Evolutionary conservation across 1,139 yeast genomes (phyloP).

Genomic region (Eremothecium gossypii): DNA sequence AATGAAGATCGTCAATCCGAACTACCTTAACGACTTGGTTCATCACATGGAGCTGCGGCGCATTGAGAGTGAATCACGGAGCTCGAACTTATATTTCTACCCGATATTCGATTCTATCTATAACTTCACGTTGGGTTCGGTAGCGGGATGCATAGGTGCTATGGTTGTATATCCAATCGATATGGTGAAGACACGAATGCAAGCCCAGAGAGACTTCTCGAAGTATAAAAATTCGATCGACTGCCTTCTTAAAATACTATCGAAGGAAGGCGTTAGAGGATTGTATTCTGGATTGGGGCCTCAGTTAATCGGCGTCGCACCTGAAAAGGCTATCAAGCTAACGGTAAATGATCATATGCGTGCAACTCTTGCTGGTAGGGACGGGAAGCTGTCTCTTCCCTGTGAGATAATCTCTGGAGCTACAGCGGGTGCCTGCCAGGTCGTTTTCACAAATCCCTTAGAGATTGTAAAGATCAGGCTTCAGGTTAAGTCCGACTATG

Average conservation of each 20-base stretch:
- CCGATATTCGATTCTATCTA: conserved; percentile 75
- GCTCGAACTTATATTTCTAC: conserved; percentile 33
- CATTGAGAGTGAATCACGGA: conserved; percentile 23
- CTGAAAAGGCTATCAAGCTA: conserved; percentile 94
- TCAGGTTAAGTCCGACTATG: conserved; percentile 80
- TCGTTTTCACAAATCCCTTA: conserved; percentile 87
- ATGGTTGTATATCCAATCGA: conserved; percentile 97
- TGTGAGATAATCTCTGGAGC: conserved; percentile 79
- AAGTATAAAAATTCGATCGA: conserved; percentile 73
- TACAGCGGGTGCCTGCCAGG: conserved; percentile 95
- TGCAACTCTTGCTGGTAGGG: conserved; percentile 28
- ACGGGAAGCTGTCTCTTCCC: conserved; percentile 48
- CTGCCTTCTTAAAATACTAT: conserved; percentile 71
- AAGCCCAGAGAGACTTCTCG: conserved; percentile 71
- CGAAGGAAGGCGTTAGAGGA: conserved; percentile 78
- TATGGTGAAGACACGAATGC: conserved; percentile 94
- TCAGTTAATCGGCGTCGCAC: conserved; percentile 94
- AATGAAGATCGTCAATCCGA: conserved; percentile 34
- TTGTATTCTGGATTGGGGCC: conserved; percentile 91
- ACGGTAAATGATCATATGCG: conserved; percentile 89
- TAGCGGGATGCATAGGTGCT: conserved; percentile 98
- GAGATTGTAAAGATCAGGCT: conserved; percentile 93
- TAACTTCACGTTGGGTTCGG: conserved; percentile 82
- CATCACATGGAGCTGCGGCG: conserved; percentile 36
- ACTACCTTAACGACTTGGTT: conserved; percentile 49